A percentile compares a stretch with the other conserved stretches of the same genome.
Evolutionary conservation across 192 early-diverging fungal genomes (phyloP).

Genomic region (Backusella westeae): DNA sequence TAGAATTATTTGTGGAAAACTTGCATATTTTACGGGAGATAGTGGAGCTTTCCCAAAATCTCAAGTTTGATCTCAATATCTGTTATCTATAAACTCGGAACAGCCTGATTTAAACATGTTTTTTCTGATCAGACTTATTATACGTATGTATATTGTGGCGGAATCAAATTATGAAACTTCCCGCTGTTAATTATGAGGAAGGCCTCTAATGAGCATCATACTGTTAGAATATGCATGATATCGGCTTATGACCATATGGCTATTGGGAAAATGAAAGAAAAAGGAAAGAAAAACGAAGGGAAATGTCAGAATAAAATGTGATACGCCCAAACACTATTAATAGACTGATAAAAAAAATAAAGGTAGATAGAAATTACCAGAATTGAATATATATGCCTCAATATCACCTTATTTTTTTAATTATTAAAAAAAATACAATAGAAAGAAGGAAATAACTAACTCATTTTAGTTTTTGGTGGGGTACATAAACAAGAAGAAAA

Average conservation of each 20-base stretch:
- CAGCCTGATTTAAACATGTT: not conserved
- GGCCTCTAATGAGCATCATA: not conserved
- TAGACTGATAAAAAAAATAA: not conserved
- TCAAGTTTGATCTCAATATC: not conserved
- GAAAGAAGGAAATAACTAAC: not conserved
- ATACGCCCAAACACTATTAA: not conserved
- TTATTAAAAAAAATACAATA: slow-evolving; percentile 5
- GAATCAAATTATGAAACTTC: not conserved
- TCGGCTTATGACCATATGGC: not conserved
- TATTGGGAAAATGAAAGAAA: not conserved
- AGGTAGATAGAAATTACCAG: not conserved
- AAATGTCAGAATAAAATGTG: not conserved
- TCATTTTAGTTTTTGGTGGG: not conserved
- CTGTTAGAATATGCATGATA: not conserved
- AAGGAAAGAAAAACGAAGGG: not conserved
- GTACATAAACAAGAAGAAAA: not conserved
- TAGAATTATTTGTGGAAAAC: not conserved
- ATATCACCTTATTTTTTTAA: not conserved
- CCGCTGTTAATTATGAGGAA: not conserved
- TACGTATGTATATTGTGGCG: not conserved
- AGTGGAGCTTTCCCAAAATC: not conserved
- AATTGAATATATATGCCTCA: not conserved
- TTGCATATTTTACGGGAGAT: not conserved
- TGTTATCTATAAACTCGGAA: not conserved
- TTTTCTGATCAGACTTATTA: not conserved